Conservation (phyloP, 352 stramenopile genomes). For the Pythium scleroteichum region DNA sequence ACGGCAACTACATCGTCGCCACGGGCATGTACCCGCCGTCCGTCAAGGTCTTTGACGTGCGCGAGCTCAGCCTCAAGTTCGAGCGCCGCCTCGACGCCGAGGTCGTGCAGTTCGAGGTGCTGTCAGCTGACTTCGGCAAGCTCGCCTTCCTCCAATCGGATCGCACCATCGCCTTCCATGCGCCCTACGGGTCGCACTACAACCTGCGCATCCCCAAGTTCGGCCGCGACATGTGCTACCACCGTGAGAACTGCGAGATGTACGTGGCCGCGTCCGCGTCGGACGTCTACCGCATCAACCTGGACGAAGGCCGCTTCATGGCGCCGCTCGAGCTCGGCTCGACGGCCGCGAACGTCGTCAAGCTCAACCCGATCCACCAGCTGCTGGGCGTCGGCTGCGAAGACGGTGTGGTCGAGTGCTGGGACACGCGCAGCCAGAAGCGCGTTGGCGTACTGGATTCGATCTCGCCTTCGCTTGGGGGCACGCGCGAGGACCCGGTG, state of each 20-base stretch:
- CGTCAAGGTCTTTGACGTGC: slow-evolving; percentile 95
- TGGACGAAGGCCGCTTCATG: slow-evolving; percentile 97
- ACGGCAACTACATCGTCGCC: slow-evolving; percentile 96
- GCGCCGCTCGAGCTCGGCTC: slow-evolving; percentile 74
- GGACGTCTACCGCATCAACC: slow-evolving; percentile 97
- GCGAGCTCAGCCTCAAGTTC: slow-evolving; percentile 99
- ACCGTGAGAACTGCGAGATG: slow-evolving; percentile 95
- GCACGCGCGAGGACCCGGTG: slow-evolving; percentile 32
- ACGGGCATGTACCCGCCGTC: slow-evolving; percentile 96
- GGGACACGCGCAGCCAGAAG: slow-evolving; percentile 89
- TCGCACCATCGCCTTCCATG: slow-evolving; percentile 97
- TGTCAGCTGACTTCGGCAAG: slow-evolving; percentile 98
- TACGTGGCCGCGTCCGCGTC: slow-evolving; percentile 87
- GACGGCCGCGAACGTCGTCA: slow-evolving; percentile 86
- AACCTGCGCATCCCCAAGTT: slow-evolving; percentile 96
- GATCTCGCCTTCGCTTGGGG: slow-evolving; percentile 53
- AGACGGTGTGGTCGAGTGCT: slow-evolving; percentile 95
- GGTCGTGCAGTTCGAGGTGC: slow-evolving; percentile 95
- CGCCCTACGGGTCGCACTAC: slow-evolving; percentile 97
- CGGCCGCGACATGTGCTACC: slow-evolving; percentile 97
- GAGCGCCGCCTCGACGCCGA: slow-evolving; percentile 96
- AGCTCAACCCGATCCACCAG: slow-evolving; percentile 90
- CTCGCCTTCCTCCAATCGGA: slow-evolving; percentile 96
- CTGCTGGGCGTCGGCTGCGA: slow-evolving; percentile 91
- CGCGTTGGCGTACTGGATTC: slow-evolving; percentile 68